phyloP scores from a whole-genome alignment of 345 rosid species.

The Syzygium jambos region DNA sequence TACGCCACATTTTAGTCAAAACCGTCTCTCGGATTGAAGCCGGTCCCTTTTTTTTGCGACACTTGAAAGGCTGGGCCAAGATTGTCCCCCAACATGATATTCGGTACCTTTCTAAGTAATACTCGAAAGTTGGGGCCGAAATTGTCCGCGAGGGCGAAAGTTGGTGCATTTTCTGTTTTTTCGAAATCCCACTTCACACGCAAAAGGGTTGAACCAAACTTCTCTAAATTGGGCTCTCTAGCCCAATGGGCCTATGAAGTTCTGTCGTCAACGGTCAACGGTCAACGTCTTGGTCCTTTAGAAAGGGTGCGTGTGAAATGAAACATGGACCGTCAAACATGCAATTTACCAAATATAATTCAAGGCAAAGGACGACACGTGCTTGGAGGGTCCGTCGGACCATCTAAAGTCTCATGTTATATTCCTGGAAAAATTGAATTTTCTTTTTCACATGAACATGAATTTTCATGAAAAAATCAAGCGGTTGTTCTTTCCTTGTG shows the following conservation, averaged over 20 bases:
- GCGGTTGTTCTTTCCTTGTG: not conserved
- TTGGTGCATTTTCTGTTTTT: not conserved
- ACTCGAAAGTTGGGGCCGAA: not conserved
- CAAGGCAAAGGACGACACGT: not conserved
- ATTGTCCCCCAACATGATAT: not conserved
- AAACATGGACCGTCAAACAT: not conserved
- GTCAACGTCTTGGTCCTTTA: not conserved
- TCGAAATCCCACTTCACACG: fast-evolving
- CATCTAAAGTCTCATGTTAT: not conserved
- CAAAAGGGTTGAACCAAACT: not conserved
- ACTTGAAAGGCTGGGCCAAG: not conserved
- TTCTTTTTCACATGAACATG: not conserved
- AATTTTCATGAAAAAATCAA: not conserved
- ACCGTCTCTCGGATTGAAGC: not conserved
- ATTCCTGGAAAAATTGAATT: not conserved
- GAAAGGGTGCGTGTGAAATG: not conserved
- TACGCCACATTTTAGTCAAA: not conserved
- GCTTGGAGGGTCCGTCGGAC: not conserved
- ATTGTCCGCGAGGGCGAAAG: not conserved
- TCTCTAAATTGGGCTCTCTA: not conserved
- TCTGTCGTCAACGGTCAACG: not conserved
- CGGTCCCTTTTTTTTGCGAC: not conserved
- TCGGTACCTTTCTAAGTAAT: not conserved
- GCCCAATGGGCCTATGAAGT: not conserved
- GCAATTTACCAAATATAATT: not conserved